Conservation (phyloP, 805 yeast genomes). For the Starmerella lactis-condensi region DNA sequence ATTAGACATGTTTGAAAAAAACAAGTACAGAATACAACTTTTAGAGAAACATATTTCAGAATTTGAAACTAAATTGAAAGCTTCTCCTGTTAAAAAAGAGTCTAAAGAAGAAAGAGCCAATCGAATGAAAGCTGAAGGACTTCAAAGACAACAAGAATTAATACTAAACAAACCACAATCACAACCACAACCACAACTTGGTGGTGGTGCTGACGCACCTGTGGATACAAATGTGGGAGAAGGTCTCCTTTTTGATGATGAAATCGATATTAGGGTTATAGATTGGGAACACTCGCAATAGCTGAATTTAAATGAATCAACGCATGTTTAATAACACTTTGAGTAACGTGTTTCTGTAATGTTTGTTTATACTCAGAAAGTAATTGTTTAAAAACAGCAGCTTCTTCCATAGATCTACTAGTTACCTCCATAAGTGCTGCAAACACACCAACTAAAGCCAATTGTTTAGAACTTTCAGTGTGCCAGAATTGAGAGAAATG, state of each 20-base stretch:
- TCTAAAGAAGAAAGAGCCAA: constrained; percentile 35
- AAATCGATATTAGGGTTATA: too few species aligned
- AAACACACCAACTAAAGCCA: constrained; percentile 71
- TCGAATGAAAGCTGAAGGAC: constrained; percentile 8
- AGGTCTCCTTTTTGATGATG: too few species aligned
- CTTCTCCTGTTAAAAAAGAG: constrained; percentile 25
- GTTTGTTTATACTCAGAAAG: constrained; percentile 62
- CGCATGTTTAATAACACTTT: constrained; percentile 62
- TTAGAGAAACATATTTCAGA: constrained; percentile 19
- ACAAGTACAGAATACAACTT: constrained; percentile 35
- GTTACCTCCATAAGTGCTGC: constrained; percentile 67
- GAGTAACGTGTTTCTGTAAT: constrained; percentile 52
- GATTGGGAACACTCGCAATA: constrained; percentile 46
- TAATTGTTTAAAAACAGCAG: constrained; percentile 43
- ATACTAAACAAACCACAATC: neutral
- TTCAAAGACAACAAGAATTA: constrained; percentile 1
- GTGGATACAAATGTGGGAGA: too few species aligned
- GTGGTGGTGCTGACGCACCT: too few species aligned
- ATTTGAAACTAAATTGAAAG: constrained; percentile 16
- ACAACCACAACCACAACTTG: too few species aligned
- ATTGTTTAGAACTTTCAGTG: constrained; percentile 56
- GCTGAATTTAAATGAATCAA: constrained; percentile 52
- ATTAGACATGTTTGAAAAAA: constrained; percentile 46
- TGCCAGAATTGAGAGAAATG: constrained; percentile 86
- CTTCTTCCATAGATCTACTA: constrained; percentile 36